Conservation (phyloP, 2,329 filamentous ascomycete species). For the Colletotrichum sp. region DNA sequence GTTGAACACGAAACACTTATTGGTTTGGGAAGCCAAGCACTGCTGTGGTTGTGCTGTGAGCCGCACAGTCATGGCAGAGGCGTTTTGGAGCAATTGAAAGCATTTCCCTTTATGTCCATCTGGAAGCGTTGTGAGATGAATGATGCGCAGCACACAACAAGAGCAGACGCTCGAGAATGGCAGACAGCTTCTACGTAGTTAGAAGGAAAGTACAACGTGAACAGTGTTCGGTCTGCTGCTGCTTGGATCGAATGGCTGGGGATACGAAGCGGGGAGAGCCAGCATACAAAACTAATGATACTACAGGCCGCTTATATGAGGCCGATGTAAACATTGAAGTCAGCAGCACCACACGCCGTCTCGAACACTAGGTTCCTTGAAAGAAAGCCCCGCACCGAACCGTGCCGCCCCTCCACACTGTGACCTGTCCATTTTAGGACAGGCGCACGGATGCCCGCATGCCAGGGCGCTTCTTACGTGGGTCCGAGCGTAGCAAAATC, state of each 20-base stretch:
- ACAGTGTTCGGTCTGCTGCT: background rate
- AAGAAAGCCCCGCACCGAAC: background rate
- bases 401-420: background rate
- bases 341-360: background rate
- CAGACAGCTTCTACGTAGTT: background rate
- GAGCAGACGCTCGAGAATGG: background rate
- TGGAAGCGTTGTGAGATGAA: background rate
- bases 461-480: background rate
- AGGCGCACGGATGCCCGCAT: background rate
- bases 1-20: slow-evolving; percentile 10
- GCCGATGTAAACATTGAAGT: background rate
- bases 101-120: background rate
- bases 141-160: background rate
- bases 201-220: background rate
- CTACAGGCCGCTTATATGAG: background rate
- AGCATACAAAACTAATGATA: background rate
- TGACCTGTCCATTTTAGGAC: background rate
- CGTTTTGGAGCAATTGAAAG: slow-evolving; percentile 1
- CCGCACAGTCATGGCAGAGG: background rate
- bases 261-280: background rate
- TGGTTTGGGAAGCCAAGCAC: background rate
- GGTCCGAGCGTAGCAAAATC: background rate
- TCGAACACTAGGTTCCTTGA: background rate
- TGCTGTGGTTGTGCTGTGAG: background rate
- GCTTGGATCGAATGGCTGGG: background rate